These are phyloP conservation scores for Calonectria pseudoreteaudii DNA, from an alignment of 2,329 filamentous ascomycete genomes.

Conservation along the genomic window DNA sequence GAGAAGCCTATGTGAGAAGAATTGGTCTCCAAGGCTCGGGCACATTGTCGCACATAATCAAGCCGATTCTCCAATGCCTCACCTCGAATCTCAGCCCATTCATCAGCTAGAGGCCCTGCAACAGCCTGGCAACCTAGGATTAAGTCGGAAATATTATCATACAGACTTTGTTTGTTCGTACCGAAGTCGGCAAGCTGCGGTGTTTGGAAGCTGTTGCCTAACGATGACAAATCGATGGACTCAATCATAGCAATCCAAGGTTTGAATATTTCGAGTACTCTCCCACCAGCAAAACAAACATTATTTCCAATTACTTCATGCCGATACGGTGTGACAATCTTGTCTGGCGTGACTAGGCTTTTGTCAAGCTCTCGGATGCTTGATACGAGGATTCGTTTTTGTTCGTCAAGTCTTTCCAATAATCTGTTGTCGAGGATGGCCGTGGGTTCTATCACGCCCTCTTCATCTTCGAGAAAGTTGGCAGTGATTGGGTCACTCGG, in stretches of 20 bases:
- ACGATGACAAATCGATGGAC: constrained; percentile 86
- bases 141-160: constrained; percentile 93
- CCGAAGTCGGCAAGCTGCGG: constrained; percentile 89
- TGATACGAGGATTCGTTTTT: constrained; percentile 86
- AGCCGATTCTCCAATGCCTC: constrained; percentile 90
- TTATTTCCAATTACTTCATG: constrained; percentile 86
- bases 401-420: constrained; percentile 85
- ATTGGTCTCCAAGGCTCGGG: constrained; percentile 85
- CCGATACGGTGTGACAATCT: constrained; percentile 81
- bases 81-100: constrained; percentile 94
- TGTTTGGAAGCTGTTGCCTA: constrained; percentile 83
- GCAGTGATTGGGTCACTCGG: constrained; percentile 79
- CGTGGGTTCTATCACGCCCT: constrained; percentile 77
- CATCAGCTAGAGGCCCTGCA: constrained; percentile 90
- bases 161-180: constrained; percentile 90
- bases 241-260: constrained; percentile 92
- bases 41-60: constrained; percentile 81
- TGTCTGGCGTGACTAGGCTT: constrained; percentile 80
- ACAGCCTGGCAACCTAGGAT: constrained; percentile 89
- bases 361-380: constrained; percentile 90
- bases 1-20: constrained; percentile 90
- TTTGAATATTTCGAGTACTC: constrained; percentile 88
- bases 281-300: constrained; percentile 81
- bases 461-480: constrained; percentile 87
- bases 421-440: constrained; percentile 80